Percentiles rank a stretch among this genome's conserved stretches.
These are phyloP conservation scores for Colletotrichum sp. DNA, from an alignment of 2,329 filamentous ascomycete genomes.

Conservation along the genomic window DNA sequence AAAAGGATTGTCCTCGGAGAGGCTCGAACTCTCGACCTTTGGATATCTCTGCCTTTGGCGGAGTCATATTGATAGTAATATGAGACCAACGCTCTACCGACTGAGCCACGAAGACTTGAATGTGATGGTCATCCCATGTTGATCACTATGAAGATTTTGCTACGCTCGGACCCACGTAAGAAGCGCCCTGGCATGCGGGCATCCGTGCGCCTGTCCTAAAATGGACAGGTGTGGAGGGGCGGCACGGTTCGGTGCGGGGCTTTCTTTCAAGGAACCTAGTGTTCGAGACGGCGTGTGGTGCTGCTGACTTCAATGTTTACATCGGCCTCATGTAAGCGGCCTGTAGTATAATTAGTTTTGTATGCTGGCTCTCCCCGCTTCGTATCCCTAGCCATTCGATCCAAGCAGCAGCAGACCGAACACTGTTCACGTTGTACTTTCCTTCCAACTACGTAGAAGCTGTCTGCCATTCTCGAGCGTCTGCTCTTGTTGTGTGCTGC, in stretches of 20 bases:
- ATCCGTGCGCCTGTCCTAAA: neutral
- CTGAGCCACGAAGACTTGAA: constrained; percentile 10
- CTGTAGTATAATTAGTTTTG: neutral
- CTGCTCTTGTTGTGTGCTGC: neutral
- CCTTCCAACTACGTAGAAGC: neutral
- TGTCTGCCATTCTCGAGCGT: neutral
- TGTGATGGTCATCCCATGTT: fast-evolving
- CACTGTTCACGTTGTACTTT: neutral
- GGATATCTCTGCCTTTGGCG: neutral
- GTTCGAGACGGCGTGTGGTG: neutral
- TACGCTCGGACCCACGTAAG: neutral
- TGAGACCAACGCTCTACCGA: constrained; percentile 19
- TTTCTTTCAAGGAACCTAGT: neutral
- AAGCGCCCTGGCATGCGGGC: neutral
- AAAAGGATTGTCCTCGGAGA: constrained; percentile 6
- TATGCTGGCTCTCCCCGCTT: neutral
- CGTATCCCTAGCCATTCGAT: neutral
- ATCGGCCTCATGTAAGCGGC: neutral
- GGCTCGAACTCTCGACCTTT: constrained; percentile 21
- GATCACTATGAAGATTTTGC: neutral
- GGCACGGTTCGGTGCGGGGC: neutral
- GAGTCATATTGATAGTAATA: neutral
- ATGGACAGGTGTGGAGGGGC: neutral
- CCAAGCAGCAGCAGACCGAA: neutral
- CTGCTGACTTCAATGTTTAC: neutral